Evolutionary conservation across 2,329 filamentous ascomycete genomes (phyloP).

Genomic region (Rutstroemia sydowiana): DNA sequence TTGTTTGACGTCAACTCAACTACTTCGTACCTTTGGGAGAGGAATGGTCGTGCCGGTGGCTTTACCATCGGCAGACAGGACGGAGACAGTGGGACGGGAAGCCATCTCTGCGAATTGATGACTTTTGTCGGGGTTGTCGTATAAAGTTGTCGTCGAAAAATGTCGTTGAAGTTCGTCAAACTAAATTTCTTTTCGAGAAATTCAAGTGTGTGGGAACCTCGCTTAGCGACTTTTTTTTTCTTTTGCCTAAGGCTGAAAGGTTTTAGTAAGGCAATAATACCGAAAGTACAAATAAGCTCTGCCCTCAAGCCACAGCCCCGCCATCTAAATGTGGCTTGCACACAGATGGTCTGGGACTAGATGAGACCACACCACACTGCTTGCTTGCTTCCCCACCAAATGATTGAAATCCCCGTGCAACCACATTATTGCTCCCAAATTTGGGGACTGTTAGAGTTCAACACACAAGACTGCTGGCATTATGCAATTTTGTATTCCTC

Average conservation of each 20-base stretch:
- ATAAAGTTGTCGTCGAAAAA: constrained; percentile 16
- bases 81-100: constrained; percentile 94
- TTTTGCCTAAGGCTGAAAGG: neutral
- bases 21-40: constrained; percentile 67
- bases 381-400: too few relatives aligned
- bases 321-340: too few relatives aligned
- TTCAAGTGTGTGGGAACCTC: constrained; percentile 2
- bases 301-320: too few relatives aligned
- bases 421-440: too few relatives aligned
- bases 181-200: constrained; percentile 4
- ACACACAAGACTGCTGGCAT: too few relatives aligned
- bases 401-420: too few relatives aligned
- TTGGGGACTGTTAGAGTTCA: too few relatives aligned
- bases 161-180: constrained; percentile 5
- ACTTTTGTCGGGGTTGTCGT: constrained; percentile 23
- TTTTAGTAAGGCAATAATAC: neutral
- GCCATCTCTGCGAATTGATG: constrained; percentile 53
- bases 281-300: too few relatives aligned
- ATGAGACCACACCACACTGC: too few relatives aligned
- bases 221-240: constrained; percentile 6
- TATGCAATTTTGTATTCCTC: too few relatives aligned
- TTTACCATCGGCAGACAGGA: constrained; percentile 93
- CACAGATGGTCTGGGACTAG: too few relatives aligned
- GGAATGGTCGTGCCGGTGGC: constrained; percentile 82
- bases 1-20: too few relatives aligned